These are phyloP conservation scores for Pichia sp. DNA, from an alignment of 1,139 yeast species.

Conservation along the genomic window DNA sequence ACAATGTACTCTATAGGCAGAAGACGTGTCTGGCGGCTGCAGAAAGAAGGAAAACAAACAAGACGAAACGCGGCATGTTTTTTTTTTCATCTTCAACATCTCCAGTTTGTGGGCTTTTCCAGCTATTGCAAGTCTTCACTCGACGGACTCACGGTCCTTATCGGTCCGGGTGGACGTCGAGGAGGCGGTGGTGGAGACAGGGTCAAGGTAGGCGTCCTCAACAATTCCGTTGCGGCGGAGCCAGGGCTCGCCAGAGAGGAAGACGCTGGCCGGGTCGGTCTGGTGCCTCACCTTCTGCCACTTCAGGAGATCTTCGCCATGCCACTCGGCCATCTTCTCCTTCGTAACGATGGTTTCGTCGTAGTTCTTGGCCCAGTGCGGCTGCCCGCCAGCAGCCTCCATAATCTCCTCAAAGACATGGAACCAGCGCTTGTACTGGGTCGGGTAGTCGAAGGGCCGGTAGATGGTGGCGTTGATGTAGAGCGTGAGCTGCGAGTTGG, in stretches of 20 bases:
- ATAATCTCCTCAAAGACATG: conserved; percentile 74
- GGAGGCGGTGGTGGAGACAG: background rate
- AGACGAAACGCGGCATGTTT: background rate
- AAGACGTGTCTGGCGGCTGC: background rate
- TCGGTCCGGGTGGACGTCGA: background rate
- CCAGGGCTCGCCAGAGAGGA: conserved; percentile 77
- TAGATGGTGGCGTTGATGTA: conserved; percentile 94
- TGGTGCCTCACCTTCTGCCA: conserved; percentile 60
- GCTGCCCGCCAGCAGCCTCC: conserved; percentile 80
- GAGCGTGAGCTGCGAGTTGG: conserved; percentile 76
- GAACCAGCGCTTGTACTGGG: conserved; percentile 79
- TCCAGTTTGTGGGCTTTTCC: conserved; percentile 1
- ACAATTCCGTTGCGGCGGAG: conserved; percentile 73
- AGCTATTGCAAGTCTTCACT: background rate
- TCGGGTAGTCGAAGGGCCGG: conserved; percentile 77
- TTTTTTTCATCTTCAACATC: background rate
- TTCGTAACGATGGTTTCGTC: conserved; percentile 76
- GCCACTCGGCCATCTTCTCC: conserved; percentile 69
- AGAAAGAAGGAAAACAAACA: background rate
- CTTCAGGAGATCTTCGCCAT: conserved; percentile 60
- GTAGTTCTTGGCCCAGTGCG: conserved; percentile 99
- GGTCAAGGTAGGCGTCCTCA: conserved; percentile 18
- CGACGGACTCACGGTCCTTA: background rate
- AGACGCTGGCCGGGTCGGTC: conserved; percentile 79
- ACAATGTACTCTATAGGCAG: background rate